Evolutionary conservation across 192 early-diverging fungal genomes (phyloP), one percentile per base, ranked within the genome.

Genomic region (Cladochytrium replicatum): DNA sequence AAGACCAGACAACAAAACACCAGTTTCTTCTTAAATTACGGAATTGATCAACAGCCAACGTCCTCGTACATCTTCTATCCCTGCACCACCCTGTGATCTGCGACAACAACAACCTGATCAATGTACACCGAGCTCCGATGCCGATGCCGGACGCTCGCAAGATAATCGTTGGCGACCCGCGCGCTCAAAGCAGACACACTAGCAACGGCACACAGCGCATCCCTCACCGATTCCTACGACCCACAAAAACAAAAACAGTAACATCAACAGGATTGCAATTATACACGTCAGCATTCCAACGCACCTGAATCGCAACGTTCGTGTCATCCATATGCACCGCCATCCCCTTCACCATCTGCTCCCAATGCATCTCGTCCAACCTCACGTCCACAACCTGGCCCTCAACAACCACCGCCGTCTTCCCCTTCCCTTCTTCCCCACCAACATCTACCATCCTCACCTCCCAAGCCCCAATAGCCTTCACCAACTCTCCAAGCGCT

Each of bases 281-380:
- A n/a, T n/a, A n/a, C n/a, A n/a, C n/a, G n/a, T n/a, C n/a, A n/a
- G n/a, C n/a, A n/a, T n/a, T n/a, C n/a, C n/a, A n/a, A 39, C 41
- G 21, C 19, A 68, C 75, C 60, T 71, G 66, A 19, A 79, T 46
- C 2, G 39, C 27, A 17, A 25, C 8, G 45, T 70, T 80, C 3
- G 60, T 28, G 50, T 80, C 77, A 61, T 80, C 77, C 44, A 78
- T 60, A 46, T 80, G 77, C n/a, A 80, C 57, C 15, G 52, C 27
- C 27, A 75, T 23, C n/a, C 66, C 66, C 52, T 80, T 69, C 13
- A 77, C 30, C 4, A 80, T 69, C 30, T 60, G 59, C 13, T 54
- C 37, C 62, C 67, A 72, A 51, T 80, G 77, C 5, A 68, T 66
- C 28, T 52, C 43, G 37, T 78, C 74, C 43, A 80, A 39, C 27